Evolutionary conservation across 176 grass and related monocot genomes (phyloP).

Genomic region (Eremochloa ophiuroides): DNA sequence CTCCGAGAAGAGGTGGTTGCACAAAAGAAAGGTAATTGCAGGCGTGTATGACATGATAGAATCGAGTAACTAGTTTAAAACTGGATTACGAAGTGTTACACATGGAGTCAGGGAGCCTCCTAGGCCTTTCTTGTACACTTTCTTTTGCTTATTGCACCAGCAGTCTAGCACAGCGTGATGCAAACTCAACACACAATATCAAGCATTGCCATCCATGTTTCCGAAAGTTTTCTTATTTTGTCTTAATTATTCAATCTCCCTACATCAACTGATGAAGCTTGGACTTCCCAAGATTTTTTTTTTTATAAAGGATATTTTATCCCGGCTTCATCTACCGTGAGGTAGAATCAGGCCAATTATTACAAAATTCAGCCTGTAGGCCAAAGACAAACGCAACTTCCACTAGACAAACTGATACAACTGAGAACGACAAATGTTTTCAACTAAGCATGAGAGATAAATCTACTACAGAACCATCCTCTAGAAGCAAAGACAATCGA

Average conservation of each 20-base stretch:
- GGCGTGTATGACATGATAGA: neutral
- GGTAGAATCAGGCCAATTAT: too few relatives aligned
- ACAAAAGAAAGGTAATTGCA: slow-evolving; percentile 9
- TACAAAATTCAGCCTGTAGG: too few relatives aligned
- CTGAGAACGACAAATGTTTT: too few relatives aligned
- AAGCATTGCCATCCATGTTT: neutral
- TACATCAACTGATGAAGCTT: too few relatives aligned
- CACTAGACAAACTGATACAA: too few relatives aligned
- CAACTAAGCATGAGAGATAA: too few relatives aligned
- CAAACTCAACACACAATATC: neutral
- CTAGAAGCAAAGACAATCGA: too few relatives aligned
- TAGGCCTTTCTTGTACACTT: slow-evolving; percentile 22
- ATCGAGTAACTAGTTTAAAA: neutral
- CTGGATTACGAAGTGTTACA: neutral
- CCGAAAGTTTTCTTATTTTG: neutral
- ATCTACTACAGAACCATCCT: too few relatives aligned
- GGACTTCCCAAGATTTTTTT: too few relatives aligned
- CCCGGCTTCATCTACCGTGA: too few relatives aligned
- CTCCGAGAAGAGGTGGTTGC: slow-evolving; percentile 9
- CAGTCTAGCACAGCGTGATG: neutral
- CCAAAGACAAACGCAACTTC: too few relatives aligned
- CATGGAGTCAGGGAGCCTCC: neutral
- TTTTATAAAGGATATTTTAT: too few relatives aligned
- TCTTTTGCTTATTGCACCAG: slow-evolving; percentile 24
- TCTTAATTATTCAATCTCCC: neutral